Evolutionary conservation across 2,329 filamentous ascomycete genomes (phyloP), one percentile per base, ranked within the genome.

Genomic region (Macroventuria anomochaeta): DNA sequence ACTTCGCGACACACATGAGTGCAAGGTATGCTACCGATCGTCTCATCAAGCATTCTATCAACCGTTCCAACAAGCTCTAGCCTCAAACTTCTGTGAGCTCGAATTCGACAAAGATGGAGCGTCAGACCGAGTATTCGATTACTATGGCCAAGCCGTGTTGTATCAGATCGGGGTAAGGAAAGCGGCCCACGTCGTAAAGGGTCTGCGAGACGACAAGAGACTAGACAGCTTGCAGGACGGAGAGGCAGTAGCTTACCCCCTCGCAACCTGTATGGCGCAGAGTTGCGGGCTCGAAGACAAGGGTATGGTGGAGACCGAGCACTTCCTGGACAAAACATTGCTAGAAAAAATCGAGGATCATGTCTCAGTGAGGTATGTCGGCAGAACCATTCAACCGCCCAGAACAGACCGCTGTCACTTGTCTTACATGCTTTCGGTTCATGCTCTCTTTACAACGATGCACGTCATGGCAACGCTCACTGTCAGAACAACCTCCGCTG

Each of bases 381-480:
- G n/a, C 33, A 23, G 39, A 11, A 13, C 13, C 13, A 17, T 15
- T 36, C 4, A 6, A 5, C 15, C 3, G 17, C 38, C 44, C 28
- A 42, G 31, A 39, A 6, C 38, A 26, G 38, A 12, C 10, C 13
- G 5, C 12, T 26, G 15, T 25, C 3, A 15, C 15, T 43, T 21
- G 51, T 54, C 51, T 54, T 7, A 37, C 23, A 54, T 41, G 51
- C 44, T 44, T 54, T 36, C 40, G 38, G 34, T 26, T 11, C 28
- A 8, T 29, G 7, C 26, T 40, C 15, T n/a, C 21, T 15, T 21
- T 39, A 38, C n/a, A 18, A 26, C 7, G 31, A 43, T 34, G 39
- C 23, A 25, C 21, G 25, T 33, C 23, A 40, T 36, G 15, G 40
- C 18, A 28, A 20, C 20, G 17, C n/a, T n/a, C 7, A 34, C 29